Conservation (phyloP, 108 stramenopile species). For the Bacterosira constricta region DNA sequence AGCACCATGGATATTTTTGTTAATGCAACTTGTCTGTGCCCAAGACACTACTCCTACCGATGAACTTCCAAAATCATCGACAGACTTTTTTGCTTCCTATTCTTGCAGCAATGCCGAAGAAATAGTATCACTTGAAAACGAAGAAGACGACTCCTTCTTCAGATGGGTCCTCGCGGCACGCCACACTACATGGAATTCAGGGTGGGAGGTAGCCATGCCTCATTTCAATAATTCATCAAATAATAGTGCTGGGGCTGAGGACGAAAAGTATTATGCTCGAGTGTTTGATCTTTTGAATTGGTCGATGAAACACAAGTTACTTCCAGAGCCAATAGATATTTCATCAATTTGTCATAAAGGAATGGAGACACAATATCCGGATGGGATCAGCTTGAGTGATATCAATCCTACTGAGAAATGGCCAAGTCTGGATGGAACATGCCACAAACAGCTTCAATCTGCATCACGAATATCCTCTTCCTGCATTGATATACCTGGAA, state of each 20-base stretch:
- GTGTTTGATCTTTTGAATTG: conserved; percentile 47
- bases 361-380: conserved; percentile 14
- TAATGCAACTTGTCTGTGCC: background rate
- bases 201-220: conserved; percentile 25
- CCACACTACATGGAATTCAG: conserved; percentile 19
- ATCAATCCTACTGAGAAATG: background rate
- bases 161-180: conserved; percentile 26
- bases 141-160: conserved; percentile 11
- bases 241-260: background rate
- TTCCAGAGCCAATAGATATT: conserved; percentile 16
- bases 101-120: conserved; percentile 2
- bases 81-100: conserved; percentile 2
- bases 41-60: background rate
- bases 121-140: background rate
- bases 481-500: conserved; percentile 44
- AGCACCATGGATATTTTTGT: no score
- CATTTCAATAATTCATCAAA: background rate
- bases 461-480: conserved; percentile 11
- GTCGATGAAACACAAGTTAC: conserved; percentile 14
- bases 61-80: conserved; percentile 22
- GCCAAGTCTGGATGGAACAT: background rate
- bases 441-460: conserved; percentile 30
- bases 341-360: conserved; percentile 41
- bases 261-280: conserved; percentile 20
- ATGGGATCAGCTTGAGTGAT: background rate